Evolutionary conservation across 129 eudicot genomes (phyloP), one percentile per base, ranked within the genome.

Genomic region (Ambrosia trifida): DNA sequence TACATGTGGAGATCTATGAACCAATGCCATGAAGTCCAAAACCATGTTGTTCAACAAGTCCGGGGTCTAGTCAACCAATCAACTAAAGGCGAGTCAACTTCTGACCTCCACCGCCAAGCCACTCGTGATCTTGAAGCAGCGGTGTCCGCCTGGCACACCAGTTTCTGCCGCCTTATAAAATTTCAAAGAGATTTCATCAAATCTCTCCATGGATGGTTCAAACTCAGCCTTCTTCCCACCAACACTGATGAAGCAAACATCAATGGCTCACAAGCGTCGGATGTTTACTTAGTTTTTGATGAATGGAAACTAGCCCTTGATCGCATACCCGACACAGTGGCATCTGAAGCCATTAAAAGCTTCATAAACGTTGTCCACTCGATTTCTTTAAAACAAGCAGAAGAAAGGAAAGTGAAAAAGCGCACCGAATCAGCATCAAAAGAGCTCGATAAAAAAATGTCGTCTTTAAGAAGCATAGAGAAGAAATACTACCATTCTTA

Each of bases 1-100:
- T 89, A 92, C 89, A 92, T 86, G 98, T 92, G 98, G 98, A 85
- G 69, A 87, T 85, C 96, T 4, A 92, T 89, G 96, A 89, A 92
- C 76, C 98, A 89, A 75, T 87, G 78, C 73, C 98, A 92, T 68
- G 89, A 89, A 72, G 80, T 85, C 76, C 98, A 92, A 78, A 92
- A 85, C 83, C 85, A 92, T 63, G 75, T 92, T 4, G 96, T 92
- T 35, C 96, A 92, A 83, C 98, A 92, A 83, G 96, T 92, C 8
- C 91, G 95, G 8, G 98, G 96, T 20, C 91, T 92, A 32, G 79
- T 92, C 35, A 86, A 86, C 78, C 77, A 75, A 32, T 46, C 87
- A 38, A 60, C 77, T 7, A 86, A 89, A 70, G 89, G 87, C 8
- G 86, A 79, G 64, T 80, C 96, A 64, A 92, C 96, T 9, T 92